These are phyloP conservation scores for Epichloe aotearoae DNA, from an alignment of 2,329 filamentous ascomycete species.

Conservation along the genomic window DNA sequence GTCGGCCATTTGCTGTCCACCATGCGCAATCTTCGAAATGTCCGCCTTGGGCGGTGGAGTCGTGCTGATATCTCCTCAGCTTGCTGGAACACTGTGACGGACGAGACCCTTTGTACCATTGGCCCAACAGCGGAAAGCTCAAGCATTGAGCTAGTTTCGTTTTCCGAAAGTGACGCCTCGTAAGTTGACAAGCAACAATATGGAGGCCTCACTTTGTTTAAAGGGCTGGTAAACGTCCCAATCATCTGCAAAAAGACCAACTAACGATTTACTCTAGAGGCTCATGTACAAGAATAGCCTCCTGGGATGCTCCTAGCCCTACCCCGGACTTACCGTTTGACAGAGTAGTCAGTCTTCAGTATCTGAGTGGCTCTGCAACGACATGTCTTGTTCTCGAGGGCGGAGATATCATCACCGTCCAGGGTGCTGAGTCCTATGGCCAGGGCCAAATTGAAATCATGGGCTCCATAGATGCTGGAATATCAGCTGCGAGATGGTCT, in stretches of 20 bases:
- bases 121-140: constrained; percentile 61
- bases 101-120: constrained; percentile 70
- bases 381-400: constrained; percentile 76
- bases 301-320: constrained; percentile 80
- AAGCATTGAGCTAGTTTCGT: constrained; percentile 56
- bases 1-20: constrained; percentile 3
- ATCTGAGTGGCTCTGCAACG: constrained; percentile 67
- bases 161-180: constrained; percentile 29
- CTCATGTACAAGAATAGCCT: constrained; percentile 43
- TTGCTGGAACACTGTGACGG: constrained; percentile 72
- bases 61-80: constrained; percentile 55
- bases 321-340: constrained; percentile 64
- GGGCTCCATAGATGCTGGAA: constrained; percentile 85
- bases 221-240: background rate
- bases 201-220: background rate
- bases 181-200: background rate
- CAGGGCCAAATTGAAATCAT: constrained; percentile 83
- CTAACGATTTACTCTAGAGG: background rate
- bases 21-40: constrained; percentile 84
- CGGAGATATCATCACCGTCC: constrained; percentile 79
- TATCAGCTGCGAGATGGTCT: constrained; percentile 82
- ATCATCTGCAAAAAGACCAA: background rate
- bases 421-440: constrained; percentile 38
- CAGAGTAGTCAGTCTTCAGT: constrained; percentile 64
- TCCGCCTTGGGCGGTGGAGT: constrained; percentile 55